These are phyloP conservation scores for Brettanomyces bruxellensis DNA, from an alignment of 805 yeast genomes.

Conservation along the genomic window DNA sequence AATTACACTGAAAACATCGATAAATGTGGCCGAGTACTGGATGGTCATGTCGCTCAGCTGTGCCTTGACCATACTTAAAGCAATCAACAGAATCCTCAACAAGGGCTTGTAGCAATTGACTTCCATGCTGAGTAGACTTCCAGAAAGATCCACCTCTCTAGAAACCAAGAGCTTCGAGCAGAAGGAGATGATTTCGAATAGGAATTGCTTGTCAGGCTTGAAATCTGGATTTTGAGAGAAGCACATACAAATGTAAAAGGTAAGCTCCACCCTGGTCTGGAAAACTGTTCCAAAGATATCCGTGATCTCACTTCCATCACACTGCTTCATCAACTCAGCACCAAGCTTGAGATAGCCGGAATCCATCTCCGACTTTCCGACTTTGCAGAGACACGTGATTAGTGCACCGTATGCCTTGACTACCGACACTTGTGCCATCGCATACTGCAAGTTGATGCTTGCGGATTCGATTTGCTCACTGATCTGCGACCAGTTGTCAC, in stretches of 20 bases:
- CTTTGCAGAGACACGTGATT: slow-evolving; percentile 54
- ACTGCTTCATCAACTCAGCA: slow-evolving; percentile 40
- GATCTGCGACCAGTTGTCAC: slow-evolving; percentile 38
- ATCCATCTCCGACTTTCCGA: slow-evolving; percentile 21
- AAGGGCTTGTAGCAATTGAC: slow-evolving; percentile 45
- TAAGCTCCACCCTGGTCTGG: slow-evolving; percentile 57
- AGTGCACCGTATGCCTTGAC: slow-evolving; percentile 77
- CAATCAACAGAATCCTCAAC: slow-evolving; percentile 46
- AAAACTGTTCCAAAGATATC: slow-evolving; percentile 41
- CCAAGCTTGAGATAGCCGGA: slow-evolving; percentile 28
- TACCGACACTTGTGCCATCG: slow-evolving; percentile 57
- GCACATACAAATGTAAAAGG: slow-evolving; percentile 43
- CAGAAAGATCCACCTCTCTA: slow-evolving; percentile 37
- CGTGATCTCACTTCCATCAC: slow-evolving; percentile 41
- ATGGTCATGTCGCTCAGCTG: slow-evolving; percentile 31
- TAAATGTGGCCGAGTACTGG: slow-evolving; percentile 41
- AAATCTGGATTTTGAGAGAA: slow-evolving; percentile 23
- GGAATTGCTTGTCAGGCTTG: slow-evolving; percentile 25
- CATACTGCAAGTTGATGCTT: slow-evolving; percentile 54
- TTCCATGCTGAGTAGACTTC: slow-evolving; percentile 30
- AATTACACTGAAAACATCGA: slow-evolving; percentile 51
- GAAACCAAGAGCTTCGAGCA: slow-evolving; percentile 39
- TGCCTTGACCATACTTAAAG: slow-evolving; percentile 30
- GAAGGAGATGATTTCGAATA: slow-evolving; percentile 34
- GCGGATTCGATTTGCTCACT: slow-evolving; percentile 45